These are phyloP conservation scores for Ilex asprella DNA, from an alignment of 257 asterid genomes.

Conservation along the genomic window DNA sequence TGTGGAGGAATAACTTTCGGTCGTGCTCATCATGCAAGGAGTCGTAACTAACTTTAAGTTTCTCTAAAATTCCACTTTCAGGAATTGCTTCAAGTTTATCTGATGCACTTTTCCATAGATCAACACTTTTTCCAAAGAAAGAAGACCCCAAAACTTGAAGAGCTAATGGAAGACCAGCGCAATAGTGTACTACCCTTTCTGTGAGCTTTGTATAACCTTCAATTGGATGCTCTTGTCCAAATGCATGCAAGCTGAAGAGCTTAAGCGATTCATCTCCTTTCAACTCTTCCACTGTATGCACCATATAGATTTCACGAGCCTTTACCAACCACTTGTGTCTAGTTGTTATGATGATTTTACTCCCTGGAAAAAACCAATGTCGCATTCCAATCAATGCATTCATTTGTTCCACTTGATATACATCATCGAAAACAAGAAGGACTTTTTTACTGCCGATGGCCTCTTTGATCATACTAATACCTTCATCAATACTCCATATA, in stretches of 20 bases:
- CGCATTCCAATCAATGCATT: too few relatives aligned
- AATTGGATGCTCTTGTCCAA: not conserved
- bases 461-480: too few relatives aligned
- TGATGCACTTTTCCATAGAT: not conserved
- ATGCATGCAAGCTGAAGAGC: not conserved
- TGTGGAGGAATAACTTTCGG: not conserved
- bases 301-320: too few relatives aligned
- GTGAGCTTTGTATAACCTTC: not conserved
- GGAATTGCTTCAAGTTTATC: not conserved
- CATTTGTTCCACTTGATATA: too few relatives aligned
- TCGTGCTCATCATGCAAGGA: not conserved
- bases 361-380: too few relatives aligned
- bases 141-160: slow-evolving; percentile 1
- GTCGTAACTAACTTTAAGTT: not conserved
- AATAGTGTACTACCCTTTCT: not conserved
- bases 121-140: not conserved
- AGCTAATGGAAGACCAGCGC: not conserved
- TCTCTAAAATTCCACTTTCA: not conserved
- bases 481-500: too few relatives aligned
- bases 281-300: too few relatives aligned
- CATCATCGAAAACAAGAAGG: too few relatives aligned
- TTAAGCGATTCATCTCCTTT: not conserved
- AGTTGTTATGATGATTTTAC: too few relatives aligned
- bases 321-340: too few relatives aligned
- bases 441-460: too few relatives aligned